A percentile compares a stretch with the other conserved stretches of the same genome.
phyloP scores from a whole-genome alignment of 306 rosid species.

The Quercus parvula region DNA sequence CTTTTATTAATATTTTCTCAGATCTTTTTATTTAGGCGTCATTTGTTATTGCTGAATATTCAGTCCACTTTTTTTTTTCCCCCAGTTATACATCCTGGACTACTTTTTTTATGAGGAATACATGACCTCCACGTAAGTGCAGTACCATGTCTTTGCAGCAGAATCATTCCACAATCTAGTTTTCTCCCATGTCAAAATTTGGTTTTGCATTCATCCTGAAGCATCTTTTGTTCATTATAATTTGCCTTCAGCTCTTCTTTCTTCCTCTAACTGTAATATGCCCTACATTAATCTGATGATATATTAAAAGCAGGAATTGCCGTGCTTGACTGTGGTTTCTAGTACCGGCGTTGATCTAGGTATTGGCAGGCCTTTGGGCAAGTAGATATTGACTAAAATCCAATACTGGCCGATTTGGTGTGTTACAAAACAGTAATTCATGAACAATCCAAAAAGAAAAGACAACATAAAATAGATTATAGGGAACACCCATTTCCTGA shows the following conservation, averaged over 20 bases:
- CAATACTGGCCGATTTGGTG: not conserved
- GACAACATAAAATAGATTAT: not conserved
- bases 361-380: not conserved
- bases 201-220: not conserved
- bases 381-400: not conserved
- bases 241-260: not conserved
- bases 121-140: constrained; percentile 97
- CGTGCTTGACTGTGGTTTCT: not conserved
- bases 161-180: not conserved
- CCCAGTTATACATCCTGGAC: constrained; percentile 86
- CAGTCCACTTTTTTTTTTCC: constrained; percentile 11
- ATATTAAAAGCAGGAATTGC: not conserved
- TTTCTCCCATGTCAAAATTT: not conserved
- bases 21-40: not conserved
- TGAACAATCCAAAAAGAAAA: not conserved
- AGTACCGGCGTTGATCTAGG: not conserved
- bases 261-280: not conserved
- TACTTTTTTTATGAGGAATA: constrained; percentile 90
- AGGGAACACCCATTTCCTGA: not conserved
- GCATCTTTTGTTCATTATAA: not conserved
- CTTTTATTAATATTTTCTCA: not conserved
- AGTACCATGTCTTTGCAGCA: constrained; percentile 2
- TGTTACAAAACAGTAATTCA: not conserved
- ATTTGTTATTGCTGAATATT: constrained; percentile 9
- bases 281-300: not conserved